phyloP scores from a whole-genome alignment of 768 basidiomycete genomes.

The Cyathus striatus region DNA sequence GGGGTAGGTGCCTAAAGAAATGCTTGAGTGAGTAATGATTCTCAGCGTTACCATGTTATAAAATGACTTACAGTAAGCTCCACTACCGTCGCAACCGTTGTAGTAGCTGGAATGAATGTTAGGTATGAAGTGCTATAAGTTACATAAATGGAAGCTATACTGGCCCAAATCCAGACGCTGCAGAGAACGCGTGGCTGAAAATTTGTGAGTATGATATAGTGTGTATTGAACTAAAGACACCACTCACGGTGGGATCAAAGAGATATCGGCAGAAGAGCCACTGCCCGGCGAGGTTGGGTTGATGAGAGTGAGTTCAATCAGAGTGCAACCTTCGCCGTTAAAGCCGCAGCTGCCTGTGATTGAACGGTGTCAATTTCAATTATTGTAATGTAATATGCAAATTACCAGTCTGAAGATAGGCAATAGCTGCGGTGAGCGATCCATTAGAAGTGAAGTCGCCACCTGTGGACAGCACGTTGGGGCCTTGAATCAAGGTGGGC shows the following conservation, averaged over 20 bases:
- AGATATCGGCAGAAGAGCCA: conserved; percentile 29
- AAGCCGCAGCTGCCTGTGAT: conserved; percentile 28
- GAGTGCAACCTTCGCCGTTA: conserved; percentile 33
- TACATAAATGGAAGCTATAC: not conserved
- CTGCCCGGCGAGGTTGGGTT: conserved; percentile 23
- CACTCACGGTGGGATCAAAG: conserved; percentile 31
- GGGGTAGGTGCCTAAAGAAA: conserved; percentile 22
- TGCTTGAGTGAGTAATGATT: not conserved
- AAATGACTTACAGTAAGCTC: conserved; percentile 32
- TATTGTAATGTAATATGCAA: too few species aligned
- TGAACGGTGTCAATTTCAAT: too few species aligned
- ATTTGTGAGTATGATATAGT: conserved; percentile 12
- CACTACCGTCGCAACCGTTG: conserved; percentile 36
- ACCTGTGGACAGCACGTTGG: too few species aligned
- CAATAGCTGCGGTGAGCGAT: too few species aligned
- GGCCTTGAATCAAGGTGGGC: too few species aligned
- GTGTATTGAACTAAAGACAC: conserved; percentile 12
- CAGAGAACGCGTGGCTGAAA: conserved; percentile 32
- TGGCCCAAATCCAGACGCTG: conserved; percentile 33
- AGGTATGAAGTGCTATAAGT: not conserved
- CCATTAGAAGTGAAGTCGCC: too few species aligned
- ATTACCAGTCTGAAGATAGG: too few species aligned
- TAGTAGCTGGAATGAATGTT: conserved; percentile 26
- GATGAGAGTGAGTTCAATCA: conserved; percentile 29
- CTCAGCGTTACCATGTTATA: not conserved